phyloP scores from a whole-genome alignment of 2,329 filamentous ascomycete genomes.

The Helotiales sp. region DNA sequence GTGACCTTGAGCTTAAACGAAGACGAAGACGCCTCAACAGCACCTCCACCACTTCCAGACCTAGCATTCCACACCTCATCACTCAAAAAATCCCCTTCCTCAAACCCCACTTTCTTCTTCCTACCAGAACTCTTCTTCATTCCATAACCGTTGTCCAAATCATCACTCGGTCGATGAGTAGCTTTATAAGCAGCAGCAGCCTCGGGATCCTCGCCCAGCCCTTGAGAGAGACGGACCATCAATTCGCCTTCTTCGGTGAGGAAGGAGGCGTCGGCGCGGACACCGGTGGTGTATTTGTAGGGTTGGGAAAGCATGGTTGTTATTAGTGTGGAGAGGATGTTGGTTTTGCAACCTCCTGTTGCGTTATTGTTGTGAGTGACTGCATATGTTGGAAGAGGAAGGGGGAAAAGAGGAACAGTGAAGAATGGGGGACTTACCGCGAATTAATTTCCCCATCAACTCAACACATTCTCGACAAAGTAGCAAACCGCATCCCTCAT shows the following conservation, averaged over 20 bases:
- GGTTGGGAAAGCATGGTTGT: background rate
- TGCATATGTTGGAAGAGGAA: background rate
- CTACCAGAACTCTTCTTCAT: background rate
- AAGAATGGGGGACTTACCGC: background rate
- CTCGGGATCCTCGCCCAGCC: background rate
- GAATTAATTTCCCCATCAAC: conserved; percentile 4
- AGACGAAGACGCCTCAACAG: too few relatives aligned
- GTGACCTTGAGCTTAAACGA: too few relatives aligned
- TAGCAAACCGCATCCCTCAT: conserved; percentile 25
- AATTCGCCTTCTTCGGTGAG: conserved; percentile 19
- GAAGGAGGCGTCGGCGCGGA: conserved; percentile 26
- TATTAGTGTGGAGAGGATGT: conserved; percentile 12
- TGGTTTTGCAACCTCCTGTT: background rate
- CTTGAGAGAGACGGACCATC: conserved; percentile 12
- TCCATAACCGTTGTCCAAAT: background rate
- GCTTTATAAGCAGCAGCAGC: background rate
- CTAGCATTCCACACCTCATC: too few relatives aligned
- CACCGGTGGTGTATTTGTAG: conserved; percentile 10
- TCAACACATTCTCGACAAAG: conserved; percentile 23
- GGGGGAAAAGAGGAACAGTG: background rate
- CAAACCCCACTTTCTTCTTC: background rate
- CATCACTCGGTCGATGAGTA: too few relatives aligned
- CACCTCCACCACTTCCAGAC: too few relatives aligned
- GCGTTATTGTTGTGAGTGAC: background rate
- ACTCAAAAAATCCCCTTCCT: too few relatives aligned